phyloP scores from a whole-genome alignment of 1,139 yeast genomes.

The Meyerozyma sp. region DNA sequence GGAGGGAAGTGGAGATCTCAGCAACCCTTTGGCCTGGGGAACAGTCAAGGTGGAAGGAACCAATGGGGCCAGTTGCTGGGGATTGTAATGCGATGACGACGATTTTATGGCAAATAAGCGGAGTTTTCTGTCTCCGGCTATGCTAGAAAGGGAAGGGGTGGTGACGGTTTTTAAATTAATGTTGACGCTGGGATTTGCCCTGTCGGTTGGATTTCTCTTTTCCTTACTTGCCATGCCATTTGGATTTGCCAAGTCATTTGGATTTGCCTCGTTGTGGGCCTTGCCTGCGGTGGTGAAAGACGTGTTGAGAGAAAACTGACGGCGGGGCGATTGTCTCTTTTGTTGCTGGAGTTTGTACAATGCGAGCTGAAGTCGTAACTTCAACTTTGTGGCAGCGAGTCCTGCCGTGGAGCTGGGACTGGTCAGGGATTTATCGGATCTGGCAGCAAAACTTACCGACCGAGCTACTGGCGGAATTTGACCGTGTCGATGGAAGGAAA shows the following conservation, averaged over 20 bases:
- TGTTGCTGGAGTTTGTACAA: constrained; percentile 55
- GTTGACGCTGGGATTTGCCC: background rate
- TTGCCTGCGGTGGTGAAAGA: background rate
- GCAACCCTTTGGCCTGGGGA: background rate
- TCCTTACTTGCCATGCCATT: too few relatives aligned
- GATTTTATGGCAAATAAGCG: constrained; percentile 1
- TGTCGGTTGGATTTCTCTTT: background rate
- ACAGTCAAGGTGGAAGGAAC: background rate
- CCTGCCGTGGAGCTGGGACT: background rate
- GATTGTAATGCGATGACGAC: background rate
- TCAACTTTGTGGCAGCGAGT: constrained; percentile 55
- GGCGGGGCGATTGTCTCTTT: background rate
- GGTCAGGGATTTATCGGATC: background rate
- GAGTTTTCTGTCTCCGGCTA: background rate
- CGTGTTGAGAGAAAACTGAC: background rate
- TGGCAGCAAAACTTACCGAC: background rate
- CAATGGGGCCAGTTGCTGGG: background rate
- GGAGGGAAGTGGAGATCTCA: constrained; percentile 20
- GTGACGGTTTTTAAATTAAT: background rate
- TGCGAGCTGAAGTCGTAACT: constrained; percentile 71
- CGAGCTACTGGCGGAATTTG: constrained; percentile 1
- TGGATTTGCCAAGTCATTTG: background rate
- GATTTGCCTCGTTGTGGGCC: too few relatives aligned
- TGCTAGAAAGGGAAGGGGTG: background rate
- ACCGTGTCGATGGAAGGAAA: constrained; percentile 3